Base-by-base conservation (phyloP, 345 rosid genomes). In the Viola odorata region DNA sequence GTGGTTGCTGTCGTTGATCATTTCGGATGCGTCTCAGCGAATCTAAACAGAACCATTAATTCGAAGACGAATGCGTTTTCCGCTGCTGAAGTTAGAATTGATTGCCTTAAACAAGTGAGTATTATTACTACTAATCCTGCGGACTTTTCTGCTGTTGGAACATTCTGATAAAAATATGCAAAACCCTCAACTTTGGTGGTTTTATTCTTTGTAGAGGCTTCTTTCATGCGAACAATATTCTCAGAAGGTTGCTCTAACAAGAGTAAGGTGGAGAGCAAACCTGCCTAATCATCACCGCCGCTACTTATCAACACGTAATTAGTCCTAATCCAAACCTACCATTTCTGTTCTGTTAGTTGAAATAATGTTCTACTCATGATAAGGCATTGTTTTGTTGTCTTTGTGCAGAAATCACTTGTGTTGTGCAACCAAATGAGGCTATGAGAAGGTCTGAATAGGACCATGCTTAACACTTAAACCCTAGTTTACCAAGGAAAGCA, bases 1-100 rank as follows among this genome's bases (percentile, higher is more conserved):
- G 56, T 82, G 49, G 86, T 87, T 11, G 73, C 90, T 3, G 69
- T 84, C 15, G 86, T 87, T 58, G 90, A 87, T 73, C 95, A 82
- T 68, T 73, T 87, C 32, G 90, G 95, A 45, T 77, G 63, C 15
- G 86, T 87, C 60, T 81, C 90, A 1, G 53, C 86, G 14, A 82
- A 81, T 60, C 80, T 87, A 9, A 68, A 83, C 50, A 48, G 17
- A 55, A 47, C 23, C 62, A 62, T 82, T 23, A 23, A 23, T 59
- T 68, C 81, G 9, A 49, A 71, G 39, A 55, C 76, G 3, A 49
- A 65, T 36, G 61, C 66, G 12, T 70, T 81, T 50, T 55, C 85
- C 1, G 81, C 79, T 12, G 76, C 82, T 1, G 86, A 87, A 69
- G 78, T 79, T 23, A 85, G 80, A 59, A 73, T 84, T 56, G 42